phyloP scores from a whole-genome alignment of 106 monocot species.

The Amphibolis antarctica region DNA sequence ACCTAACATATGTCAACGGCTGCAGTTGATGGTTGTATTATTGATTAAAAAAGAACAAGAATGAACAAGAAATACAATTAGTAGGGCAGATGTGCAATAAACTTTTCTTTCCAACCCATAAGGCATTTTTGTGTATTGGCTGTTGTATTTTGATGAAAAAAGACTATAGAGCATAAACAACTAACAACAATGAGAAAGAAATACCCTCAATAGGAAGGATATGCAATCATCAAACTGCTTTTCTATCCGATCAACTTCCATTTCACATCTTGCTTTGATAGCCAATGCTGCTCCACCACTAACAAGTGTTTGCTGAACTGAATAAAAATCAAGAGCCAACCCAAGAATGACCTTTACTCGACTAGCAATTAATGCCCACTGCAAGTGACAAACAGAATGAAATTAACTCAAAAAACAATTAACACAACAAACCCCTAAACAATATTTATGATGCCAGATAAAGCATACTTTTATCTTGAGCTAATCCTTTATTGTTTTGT shows the following conservation, averaged over 20 bases:
- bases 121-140: no score
- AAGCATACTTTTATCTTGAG: no score
- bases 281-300: constrained; percentile 66
- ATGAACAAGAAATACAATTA: no score
- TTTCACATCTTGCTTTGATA: constrained; percentile 75
- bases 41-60: no score
- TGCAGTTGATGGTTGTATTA: no score
- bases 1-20: no score
- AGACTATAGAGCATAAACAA: no score
- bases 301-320: constrained; percentile 50
- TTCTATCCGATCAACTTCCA: constrained; percentile 77
- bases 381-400: constrained; percentile 6
- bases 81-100: no score
- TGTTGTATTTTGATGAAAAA: no score
- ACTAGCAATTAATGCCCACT: constrained; percentile 92
- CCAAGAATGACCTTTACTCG: constrained; percentile 78
- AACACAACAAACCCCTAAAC: not conserved
- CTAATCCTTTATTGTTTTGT: no score
- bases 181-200: not conserved
- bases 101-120: no score
- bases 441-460: not conserved
- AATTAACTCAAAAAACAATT: no score
- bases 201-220: constrained; percentile 85
- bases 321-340: constrained; percentile 76
- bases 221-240: constrained; percentile 94